Conservation (phyloP, 164 flowering plant genomes). For the Dillenia suffruticosa region DNA sequence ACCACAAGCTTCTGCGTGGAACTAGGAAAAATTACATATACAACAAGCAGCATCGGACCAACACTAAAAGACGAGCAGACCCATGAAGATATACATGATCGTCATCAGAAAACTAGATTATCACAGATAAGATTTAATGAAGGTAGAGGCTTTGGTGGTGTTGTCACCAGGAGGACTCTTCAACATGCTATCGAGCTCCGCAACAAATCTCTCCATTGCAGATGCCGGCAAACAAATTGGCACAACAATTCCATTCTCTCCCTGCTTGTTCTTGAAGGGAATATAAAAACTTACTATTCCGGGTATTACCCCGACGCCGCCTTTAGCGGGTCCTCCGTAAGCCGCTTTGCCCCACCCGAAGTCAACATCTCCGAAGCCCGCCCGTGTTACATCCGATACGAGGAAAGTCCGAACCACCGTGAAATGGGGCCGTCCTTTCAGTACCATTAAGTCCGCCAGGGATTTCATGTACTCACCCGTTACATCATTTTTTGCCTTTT, state of each 20-base stretch:
- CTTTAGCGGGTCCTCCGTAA: constrained; percentile 49
- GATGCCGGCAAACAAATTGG: constrained; percentile 44
- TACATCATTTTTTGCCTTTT: constrained; percentile 28
- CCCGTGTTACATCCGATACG: constrained; percentile 47
- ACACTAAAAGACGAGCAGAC: too few relatives aligned
- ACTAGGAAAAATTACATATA: too few relatives aligned
- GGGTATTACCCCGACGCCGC: constrained; percentile 38
- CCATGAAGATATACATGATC: too few relatives aligned
- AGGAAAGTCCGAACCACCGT: constrained; percentile 32
- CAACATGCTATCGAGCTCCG: constrained; percentile 27
- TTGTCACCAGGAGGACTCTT: not conserved
- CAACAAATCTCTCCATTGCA: constrained; percentile 45
- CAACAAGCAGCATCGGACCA: too few relatives aligned
- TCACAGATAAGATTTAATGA: constrained; percentile 11
- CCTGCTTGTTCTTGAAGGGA: constrained; percentile 25
- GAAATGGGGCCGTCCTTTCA: constrained; percentile 32
- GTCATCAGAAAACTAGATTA: not conserved
- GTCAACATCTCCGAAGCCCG: constrained; percentile 46
- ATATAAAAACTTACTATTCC: constrained; percentile 39
- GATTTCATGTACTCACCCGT: constrained; percentile 48
- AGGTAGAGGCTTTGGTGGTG: not conserved
- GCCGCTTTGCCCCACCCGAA: constrained; percentile 62
- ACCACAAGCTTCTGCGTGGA: too few relatives aligned
- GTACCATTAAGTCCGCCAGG: constrained; percentile 45
- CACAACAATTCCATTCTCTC: constrained; percentile 49